Evolutionary conservation across 106 monocot species (phyloP), one percentile per base, ranked within the genome.

Genomic region (Vanilla planifolia): DNA sequence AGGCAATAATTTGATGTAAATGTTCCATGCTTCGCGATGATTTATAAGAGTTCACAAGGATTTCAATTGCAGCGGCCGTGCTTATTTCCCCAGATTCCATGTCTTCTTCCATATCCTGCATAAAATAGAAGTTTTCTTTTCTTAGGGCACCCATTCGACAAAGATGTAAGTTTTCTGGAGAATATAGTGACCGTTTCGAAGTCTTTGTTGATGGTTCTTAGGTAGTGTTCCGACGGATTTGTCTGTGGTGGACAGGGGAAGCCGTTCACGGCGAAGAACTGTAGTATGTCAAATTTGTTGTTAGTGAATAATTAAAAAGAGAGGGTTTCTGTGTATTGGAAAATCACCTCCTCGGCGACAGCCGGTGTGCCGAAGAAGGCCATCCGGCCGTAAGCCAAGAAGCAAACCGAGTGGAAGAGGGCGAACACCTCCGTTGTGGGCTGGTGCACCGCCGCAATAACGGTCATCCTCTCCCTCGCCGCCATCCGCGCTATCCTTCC

Each of bases 191-290:
- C 86, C 67, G 75, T 81, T 55, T 86, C 86, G 24, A 86, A 86
- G 55, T 86, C 86, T 20, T 77, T 72, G 62, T 86, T 86, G 51
- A 86, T 44, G 68, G 81, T 81, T 50, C 81, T 74, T n/a, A 86
- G 67, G 47, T 78, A 86, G 75, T 86, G 86, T 50, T 86, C 86
- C 20, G 86, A 81, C 45, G 81, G 81, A 33, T 93, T 93, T 55
- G 85, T 68, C 30, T 81, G 74, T 22, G 84, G 50, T 20, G 93
- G 88, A 62, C 93, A 93, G 16, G 85, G 93, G 60, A 88, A 93
- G 3, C 88, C 88, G 61, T 84, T 74, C 76, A 81, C 79, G 0
- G 78, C 78, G 59, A 93, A 93, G 81, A 93, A 93, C 93, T 93
- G 43, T 9, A 43, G 6, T 20, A 33, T 41, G n/a, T n/a, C n/a